Evolutionary conservation across 495 filamentous ascomycete genomes (phyloP), one percentile per base, ranked within the genome.

Genomic region (Glonium stellatum): DNA sequence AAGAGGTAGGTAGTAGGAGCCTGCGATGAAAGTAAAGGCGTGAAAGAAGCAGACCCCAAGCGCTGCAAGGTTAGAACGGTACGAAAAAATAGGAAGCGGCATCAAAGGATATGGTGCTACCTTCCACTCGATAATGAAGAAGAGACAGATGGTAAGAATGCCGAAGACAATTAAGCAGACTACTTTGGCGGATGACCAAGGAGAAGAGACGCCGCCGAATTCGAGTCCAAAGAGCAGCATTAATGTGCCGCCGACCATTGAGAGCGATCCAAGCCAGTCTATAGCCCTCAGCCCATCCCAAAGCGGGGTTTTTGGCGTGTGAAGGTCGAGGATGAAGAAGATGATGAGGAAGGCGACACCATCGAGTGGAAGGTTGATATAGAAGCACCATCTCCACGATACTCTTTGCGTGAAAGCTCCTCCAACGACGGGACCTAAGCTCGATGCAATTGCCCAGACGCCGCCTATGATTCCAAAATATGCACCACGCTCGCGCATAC

Each of bases 151-250:
- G n/a, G 79, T 79, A 11, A 85, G 36, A 25, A 85, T 42, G 9
- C 91, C 90, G 64, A 92, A 90, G 31, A 93, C 73, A 59, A 95
- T 80, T 21, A 93, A 76, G 71, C 88, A 90, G 55, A 95, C 78
- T 46, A 93, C 87, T 0, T 78, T 85, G 0, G 86, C 73, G 0
- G 89, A 92, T 55, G 65, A 66, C 90, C 90, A 96, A 15, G 89
- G 87, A 60, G 80, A 80, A n/a, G 77, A 78, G 36, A 87, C 78
- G 19, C 91, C 91, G 15, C 70, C 70, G 35, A 67, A 59, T 59
- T 70, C 65, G 9, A 72, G 64, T 4, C 66, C 70, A n/a, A 72
- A 50, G 22, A 72, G 67, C 13, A 95, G 79, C 83, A 95, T 91
- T 36, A 93, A 73, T 0, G 88, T 89, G 10, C 82, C 87, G n/a